Evolutionary conservation across 345 rosid species (phyloP), one percentile per base, ranked within the genome.

Genomic region (Syzygium aqueum): DNA sequence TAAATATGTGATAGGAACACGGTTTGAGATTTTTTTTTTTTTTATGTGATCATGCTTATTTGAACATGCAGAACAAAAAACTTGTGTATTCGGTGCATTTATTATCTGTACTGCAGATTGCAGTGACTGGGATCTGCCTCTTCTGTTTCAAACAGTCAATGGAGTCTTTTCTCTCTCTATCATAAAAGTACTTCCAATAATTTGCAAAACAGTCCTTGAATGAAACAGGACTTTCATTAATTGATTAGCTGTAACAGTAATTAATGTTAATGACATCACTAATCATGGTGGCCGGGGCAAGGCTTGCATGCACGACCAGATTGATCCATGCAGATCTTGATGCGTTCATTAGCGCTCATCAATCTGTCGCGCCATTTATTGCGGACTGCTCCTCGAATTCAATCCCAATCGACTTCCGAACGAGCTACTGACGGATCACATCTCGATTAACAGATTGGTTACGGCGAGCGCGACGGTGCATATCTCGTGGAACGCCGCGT

Each of bases 401-500:
- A 59, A 59, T 27, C 46, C 46, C 46, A 43, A 43, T 43, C 46
- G 46, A 43, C 46, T 43, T 43, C 46, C 46, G 46, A 43, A 43
- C 46, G 46, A 43, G 6, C 46, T 43, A 43, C 46, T 43, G 46
- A 43, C 7, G 51, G 85, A 30, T 73, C 80, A 73, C 80, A 27
- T 37, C 80, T 54, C 67, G 43, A 84, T 21, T 23, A 87, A 84
- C 25, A 87, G 86, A 77, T 85, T 87, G 30, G 51, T 51, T 28
- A 90, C 85, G 37, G 90, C 28, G 19, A 90, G 46, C 43, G 33
- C 33, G 84, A 91, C 53, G 16, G 88, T 82, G 22, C 91, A 90
- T 10, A 86, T 51, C 22, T 85, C 73, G 46, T 28, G 82, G 73
- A 91, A 90, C 17, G 3, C n/a, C 10, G 27, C 50, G 84, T 90